Evolutionary conservation across 2,329 filamentous ascomycete genomes (phyloP), one percentile per base, ranked within the genome.

Genomic region (Teratosphaeriaceae sp.): DNA sequence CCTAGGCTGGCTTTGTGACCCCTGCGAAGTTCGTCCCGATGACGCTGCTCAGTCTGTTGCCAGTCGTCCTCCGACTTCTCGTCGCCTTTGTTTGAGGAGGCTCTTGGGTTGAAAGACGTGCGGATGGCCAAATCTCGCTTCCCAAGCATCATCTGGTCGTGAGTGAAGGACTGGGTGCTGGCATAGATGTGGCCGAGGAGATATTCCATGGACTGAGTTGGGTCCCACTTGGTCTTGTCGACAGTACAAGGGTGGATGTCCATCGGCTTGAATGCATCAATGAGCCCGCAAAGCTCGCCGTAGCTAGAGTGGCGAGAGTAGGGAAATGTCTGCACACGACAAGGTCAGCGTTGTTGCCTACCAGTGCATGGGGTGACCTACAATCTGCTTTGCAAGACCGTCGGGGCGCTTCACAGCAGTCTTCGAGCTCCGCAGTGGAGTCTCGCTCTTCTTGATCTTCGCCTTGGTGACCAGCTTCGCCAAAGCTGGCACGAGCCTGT

Each of bases 271-370:
- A 96, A 85, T 0, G 72, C 70, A 2, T 70, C 60, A 1, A 95
- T 71, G 1, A 96, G 67, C 41, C 79, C 66, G 49, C 86, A 84
- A 2, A 94, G 74, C 60, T 96, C 90, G 0, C 72, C 68, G 47
- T 92, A 90, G 0, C 87, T 94, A 0, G 90, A 94, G 62, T 97
- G 90, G 1, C 90, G 78, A 0, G 90, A 90, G 58, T 89, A 96
- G 0, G 89, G 86, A 52, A 95, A 96, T 16, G 68, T 72, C 57
- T 59, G 30, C 12, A 23, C 18, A 9, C 8, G 6, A 7, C n/a
- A n/a, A n/a, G 8, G 40, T 42, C 26, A 41, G 29, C 18, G 3
- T 13, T 22, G 5, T 11, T 11, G 21, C 7, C 19, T 3, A 19
- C 16, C 19, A 19, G 19, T 20, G n/a, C 18, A 20, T 9, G 9